Percentiles rank a stretch among this genome's conserved stretches.
Evolutionary conservation across 176 grass and related monocot species (phyloP).

Genomic region (sorghum (Sorghum bicolor)): Sorghum_bicolor_NCBIv3 NC_012871.2:58071501-58072000

Average conservation of each 20-base stretch:
- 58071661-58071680: neutral
- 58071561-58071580: too few relatives aligned
- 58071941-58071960: too few relatives aligned
- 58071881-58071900: too few relatives aligned
- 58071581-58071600: too few relatives aligned
- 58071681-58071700: constrained; percentile 24
- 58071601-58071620: too few relatives aligned
- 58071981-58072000: too few relatives aligned
- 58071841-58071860: neutral
- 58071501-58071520: neutral
- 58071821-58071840: neutral
- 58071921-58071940: too few relatives aligned
- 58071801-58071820: too few relatives aligned
- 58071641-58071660: neutral
- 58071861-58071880: too few relatives aligned
- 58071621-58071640: neutral
- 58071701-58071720: constrained; percentile 7
- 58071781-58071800: neutral
- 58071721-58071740: constrained; percentile 31
- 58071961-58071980: too few relatives aligned
- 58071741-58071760: constrained; percentile 20
- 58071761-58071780: neutral
- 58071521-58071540: neutral
- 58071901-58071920: neutral
- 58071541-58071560: too few relatives aligned